Conservation (phyloP, 78 protist species). For the Creolimax fragrantissima region DNA sequence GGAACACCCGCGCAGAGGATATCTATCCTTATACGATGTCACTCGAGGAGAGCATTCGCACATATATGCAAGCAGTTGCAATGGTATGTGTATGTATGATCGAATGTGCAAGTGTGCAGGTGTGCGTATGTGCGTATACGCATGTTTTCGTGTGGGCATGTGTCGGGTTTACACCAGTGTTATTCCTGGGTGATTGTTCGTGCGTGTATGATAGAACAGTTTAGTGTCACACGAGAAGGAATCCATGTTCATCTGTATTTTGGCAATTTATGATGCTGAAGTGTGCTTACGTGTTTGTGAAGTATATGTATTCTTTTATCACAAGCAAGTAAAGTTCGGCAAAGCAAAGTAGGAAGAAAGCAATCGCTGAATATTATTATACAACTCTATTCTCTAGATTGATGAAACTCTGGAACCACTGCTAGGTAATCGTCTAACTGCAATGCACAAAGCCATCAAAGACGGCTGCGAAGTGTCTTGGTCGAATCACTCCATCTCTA, state of each 20-base stretch:
- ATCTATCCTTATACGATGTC: constrained; percentile 67
- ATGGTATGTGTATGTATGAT: neutral
- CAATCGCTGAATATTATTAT: too few relatives aligned
- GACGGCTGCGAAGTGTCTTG: constrained; percentile 54
- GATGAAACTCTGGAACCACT: neutral
- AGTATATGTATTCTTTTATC: too few relatives aligned
- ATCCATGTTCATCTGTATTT: too few relatives aligned
- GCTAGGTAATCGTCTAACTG: neutral
- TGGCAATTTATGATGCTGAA: too few relatives aligned
- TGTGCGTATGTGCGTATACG: neutral
- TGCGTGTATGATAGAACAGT: too few relatives aligned
- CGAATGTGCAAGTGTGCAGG: neutral
- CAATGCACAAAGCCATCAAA: constrained; percentile 41
- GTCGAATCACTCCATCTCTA: neutral
- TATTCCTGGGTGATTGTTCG: too few relatives aligned
- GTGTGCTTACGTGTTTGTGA: too few relatives aligned
- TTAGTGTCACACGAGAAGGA: too few relatives aligned
- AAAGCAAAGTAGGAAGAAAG: too few relatives aligned
- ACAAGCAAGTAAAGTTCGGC: too few relatives aligned
- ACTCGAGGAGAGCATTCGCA: constrained; percentile 53
- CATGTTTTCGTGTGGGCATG: neutral
- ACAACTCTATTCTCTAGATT: neutral
- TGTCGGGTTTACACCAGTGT: too few relatives aligned
- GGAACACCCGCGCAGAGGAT: constrained; percentile 41
- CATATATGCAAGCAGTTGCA: constrained; percentile 47